Evolutionary conservation across 495 filamentous ascomycete species (phyloP).

Genomic region (Chaetomium cochliodes): DNA sequence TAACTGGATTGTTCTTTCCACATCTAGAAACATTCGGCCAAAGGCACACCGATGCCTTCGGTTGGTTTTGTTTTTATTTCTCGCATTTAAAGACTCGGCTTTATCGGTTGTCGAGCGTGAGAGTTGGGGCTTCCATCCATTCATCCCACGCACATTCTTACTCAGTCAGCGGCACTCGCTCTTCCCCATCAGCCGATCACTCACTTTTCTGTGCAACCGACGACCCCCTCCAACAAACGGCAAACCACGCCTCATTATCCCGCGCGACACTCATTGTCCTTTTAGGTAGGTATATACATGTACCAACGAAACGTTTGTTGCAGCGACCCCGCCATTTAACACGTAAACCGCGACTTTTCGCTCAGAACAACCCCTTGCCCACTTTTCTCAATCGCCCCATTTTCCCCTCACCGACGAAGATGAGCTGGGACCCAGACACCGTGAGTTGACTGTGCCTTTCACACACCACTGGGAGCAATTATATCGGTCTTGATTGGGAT

Average conservation of each 20-base stretch:
- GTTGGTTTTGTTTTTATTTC: neutral
- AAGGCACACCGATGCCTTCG: no score
- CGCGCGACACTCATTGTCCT: neutral
- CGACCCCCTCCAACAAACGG: neutral
- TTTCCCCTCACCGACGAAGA: neutral
- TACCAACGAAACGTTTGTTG: neutral
- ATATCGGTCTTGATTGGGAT: neutral
- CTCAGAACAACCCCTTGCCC: neutral
- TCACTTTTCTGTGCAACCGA: neutral
- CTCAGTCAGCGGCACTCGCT: neutral
- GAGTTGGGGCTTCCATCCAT: neutral
- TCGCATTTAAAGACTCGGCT: neutral
- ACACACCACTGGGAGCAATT: neutral
- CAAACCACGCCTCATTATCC: neutral
- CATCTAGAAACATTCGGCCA: no score
- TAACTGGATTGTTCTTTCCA: no score
- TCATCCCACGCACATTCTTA: neutral
- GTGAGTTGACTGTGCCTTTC: neutral
- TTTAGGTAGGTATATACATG: no score
- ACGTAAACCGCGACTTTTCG: neutral
- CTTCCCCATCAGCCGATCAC: neutral
- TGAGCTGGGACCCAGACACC: conserved; percentile 3
- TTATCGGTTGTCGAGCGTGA: neutral
- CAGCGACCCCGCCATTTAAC: neutral
- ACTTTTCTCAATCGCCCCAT: neutral